Conservation (phyloP, 1,284 basidiomycete genomes). For the Gomphus bonarii region DNA sequence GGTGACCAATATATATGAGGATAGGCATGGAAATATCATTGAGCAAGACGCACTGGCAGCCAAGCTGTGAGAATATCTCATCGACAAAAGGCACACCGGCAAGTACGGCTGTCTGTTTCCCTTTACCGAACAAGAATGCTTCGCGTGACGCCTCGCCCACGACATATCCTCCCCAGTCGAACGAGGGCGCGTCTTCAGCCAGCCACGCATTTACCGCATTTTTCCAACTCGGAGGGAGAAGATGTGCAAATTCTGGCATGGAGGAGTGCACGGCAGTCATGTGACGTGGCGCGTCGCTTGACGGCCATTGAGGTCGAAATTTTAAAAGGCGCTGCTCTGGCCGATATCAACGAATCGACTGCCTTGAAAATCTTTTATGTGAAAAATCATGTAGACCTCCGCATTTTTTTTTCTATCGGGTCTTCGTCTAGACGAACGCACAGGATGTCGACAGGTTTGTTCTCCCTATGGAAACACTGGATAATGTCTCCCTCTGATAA, state of each 20-base stretch:
- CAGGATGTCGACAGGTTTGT: no score
- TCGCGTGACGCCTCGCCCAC: conserved; percentile 85
- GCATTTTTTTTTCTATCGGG: no score
- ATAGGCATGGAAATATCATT: not conserved
- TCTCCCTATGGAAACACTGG: no score
- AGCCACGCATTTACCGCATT: conserved; percentile 76
- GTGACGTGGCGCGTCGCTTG: no score
- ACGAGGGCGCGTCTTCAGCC: conserved; percentile 90
- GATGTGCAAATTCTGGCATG: conserved; percentile 43
- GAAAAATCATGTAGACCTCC: no score
- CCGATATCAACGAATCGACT: no score
- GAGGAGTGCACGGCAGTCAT: no score
- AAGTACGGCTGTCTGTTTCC: conserved; percentile 64
- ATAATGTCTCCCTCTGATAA: no score
- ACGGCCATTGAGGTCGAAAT: no score
- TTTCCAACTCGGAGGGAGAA: conserved; percentile 90
- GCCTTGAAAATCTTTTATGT: no score
- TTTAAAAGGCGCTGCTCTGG: no score
- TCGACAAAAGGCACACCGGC: conserved; percentile 96
- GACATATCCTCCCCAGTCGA: conserved; percentile 96
- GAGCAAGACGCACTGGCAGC: conserved; percentile 64
- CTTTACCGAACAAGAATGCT: conserved; percentile 88
- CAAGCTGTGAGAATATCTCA: conserved; percentile 85
- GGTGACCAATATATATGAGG: not conserved
- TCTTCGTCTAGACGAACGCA: no score